Base-by-base conservation (phyloP, 2,329 filamentous ascomycete genomes). In the Lachnellula subtilissima region DNA sequence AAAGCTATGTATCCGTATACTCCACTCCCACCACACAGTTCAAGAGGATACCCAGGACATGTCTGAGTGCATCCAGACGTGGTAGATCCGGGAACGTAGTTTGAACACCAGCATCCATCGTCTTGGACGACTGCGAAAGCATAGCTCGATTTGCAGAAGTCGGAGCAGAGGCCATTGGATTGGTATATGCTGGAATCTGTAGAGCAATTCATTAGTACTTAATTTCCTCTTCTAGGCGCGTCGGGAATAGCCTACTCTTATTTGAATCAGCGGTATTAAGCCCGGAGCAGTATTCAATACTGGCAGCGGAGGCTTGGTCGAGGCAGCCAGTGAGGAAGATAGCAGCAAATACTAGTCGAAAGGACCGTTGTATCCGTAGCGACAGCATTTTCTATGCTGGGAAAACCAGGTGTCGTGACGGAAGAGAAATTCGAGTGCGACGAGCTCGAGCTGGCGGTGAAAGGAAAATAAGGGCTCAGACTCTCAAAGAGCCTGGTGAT, bases 61-160 rank as follows among this genome's bases (percentile, higher is more conserved):
- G 71, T 50, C 0, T 69, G 70, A 61, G 78, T 71, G 72, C 89
- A 93, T 22, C 78, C 64, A 36, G 72, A 70, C 22, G 50, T 75
- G 69, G 35, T 69, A 35, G 73, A 61, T 50, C 75, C 74, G 8
- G 89, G 89, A 2, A 78, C 77, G 65, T 85, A 85, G 68, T 91
- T 80, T 39, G 86, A 86, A 69, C 89, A 93, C 87, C 87, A 93
- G 69, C 89, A 93, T 51, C 77, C 71, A 35, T 82, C 75, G 15
- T 72, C 77, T 64, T 89, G 80, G 1, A 91, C 74, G 48, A 93
- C 76, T 61, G 86, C 87, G 59, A 86, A 89, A 40, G 88, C 87
- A 61, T 78, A 88, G 15, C 76, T 63, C 19, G 68, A 65, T 25
- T 71, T 64, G 72, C 89, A 93, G 49, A 78, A 78, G 49, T 81